phyloP scores from a whole-genome alignment of 2,329 filamentous ascomycete species.

The Fusarium drepaniforme region DNA sequence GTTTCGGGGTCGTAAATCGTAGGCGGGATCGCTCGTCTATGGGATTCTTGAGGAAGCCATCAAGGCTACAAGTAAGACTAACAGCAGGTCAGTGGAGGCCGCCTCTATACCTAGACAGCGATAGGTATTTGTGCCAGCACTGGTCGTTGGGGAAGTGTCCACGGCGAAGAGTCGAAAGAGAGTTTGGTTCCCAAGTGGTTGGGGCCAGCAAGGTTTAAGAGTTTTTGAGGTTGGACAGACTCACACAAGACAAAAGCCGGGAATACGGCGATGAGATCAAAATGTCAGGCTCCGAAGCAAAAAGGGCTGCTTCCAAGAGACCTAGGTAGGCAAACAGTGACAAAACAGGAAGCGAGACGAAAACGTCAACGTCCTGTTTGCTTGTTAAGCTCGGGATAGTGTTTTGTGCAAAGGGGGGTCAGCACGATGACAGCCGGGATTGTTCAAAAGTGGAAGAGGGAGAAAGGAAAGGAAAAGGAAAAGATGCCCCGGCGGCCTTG shows the following conservation, averaged over 20 bases:
- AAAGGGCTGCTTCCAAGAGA: slow-evolving; percentile 35
- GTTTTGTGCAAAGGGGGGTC: slow-evolving; percentile 18
- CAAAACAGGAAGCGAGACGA: slow-evolving; percentile 31
- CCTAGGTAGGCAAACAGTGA: slow-evolving; percentile 30
- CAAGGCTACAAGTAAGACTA: slow-evolving; percentile 34
- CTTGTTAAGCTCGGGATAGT: not conserved
- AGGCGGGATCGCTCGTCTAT: slow-evolving; percentile 41
- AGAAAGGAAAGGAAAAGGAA: slow-evolving; percentile 26
- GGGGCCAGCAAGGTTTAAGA: slow-evolving; percentile 22
- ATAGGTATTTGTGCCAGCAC: not conserved
- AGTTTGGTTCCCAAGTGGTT: slow-evolving; percentile 25
- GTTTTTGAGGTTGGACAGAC: slow-evolving; percentile 34
- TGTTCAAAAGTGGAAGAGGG: slow-evolving; percentile 24
- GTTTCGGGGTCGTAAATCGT: slow-evolving; percentile 21
- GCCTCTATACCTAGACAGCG: not conserved
- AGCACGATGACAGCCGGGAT: slow-evolving; percentile 37
- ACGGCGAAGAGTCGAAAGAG: slow-evolving; percentile 10
- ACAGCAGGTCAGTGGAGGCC: slow-evolving; percentile 26
- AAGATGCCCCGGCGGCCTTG: slow-evolving; percentile 21
- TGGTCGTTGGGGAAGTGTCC: not conserved
- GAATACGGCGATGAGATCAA: slow-evolving; percentile 40
- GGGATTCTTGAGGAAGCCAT: slow-evolving; percentile 48
- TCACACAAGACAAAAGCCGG: slow-evolving; percentile 40
- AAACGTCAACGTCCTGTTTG: slow-evolving; percentile 17
- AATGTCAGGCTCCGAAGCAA: slow-evolving; percentile 45